Conservation (phyloP, 805 yeast species). For the Wickerhamomyces xylosicus region DNA sequence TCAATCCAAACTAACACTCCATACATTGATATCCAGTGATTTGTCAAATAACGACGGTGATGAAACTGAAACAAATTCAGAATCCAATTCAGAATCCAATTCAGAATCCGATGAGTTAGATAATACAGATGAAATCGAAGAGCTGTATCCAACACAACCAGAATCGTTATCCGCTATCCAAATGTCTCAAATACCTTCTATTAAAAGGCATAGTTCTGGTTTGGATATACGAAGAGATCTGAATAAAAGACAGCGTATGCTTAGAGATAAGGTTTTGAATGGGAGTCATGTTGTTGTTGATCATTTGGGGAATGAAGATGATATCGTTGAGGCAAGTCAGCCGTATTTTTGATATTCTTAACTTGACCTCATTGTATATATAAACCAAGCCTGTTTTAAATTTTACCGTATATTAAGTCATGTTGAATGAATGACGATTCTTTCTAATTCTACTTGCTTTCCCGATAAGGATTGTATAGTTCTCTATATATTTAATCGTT, state of each 20-base stretch:
- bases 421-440: too few relatives aligned
- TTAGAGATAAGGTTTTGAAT: neutral
- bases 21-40: too few relatives aligned
- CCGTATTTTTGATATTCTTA: neutral
- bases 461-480: too few relatives aligned
- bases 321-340: neutral
- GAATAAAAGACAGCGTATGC: neutral
- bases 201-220: neutral
- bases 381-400: too few relatives aligned
- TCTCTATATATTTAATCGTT: too few relatives aligned
- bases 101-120: too few relatives aligned
- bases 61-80: too few relatives aligned
- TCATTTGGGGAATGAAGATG: neutral
- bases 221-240: neutral
- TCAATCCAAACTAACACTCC: too few relatives aligned
- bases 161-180: constrained; percentile 11
- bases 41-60: neutral
- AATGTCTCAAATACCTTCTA: constrained; percentile 11
- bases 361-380: too few relatives aligned
- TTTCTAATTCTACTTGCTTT: too few relatives aligned
- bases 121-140: constrained; percentile 20
- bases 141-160: constrained; percentile 20
- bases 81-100: too few relatives aligned
- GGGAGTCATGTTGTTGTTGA: neutral
- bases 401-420: too few relatives aligned